These are phyloP conservation scores for Hemileia vastatrix DNA, from an alignment of 1,284 basidiomycete genomes.

Conservation along the genomic window DNA sequence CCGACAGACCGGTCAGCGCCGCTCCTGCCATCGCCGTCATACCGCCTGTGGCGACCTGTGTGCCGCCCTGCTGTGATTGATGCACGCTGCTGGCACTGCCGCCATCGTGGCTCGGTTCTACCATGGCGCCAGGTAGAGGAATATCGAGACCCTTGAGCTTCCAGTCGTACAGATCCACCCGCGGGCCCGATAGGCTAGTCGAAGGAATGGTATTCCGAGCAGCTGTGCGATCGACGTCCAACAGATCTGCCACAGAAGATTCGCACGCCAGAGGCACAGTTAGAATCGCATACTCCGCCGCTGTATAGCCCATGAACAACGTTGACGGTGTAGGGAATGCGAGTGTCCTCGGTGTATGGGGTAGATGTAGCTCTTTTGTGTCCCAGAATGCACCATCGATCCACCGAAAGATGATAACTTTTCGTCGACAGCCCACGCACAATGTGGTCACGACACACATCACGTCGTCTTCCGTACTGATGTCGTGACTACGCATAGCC, in stretches of 20 bases:
- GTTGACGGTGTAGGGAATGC: conserved; percentile 22
- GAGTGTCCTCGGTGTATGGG: conserved; percentile 28
- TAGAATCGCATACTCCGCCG: conserved; percentile 14
- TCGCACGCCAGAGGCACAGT: too few relatives aligned
- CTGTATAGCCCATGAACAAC: conserved; percentile 14
- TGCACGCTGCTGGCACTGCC: conserved; percentile 12
- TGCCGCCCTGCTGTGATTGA: too few relatives aligned
- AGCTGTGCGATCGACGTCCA: conserved; percentile 54
- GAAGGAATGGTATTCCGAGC: conserved; percentile 28
- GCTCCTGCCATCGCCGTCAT: too few relatives aligned
- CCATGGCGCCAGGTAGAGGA: conserved; percentile 23
- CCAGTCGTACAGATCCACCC: not conserved
- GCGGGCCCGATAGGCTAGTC: conserved; percentile 5
- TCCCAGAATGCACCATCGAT: conserved; percentile 65
- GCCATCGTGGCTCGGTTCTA: conserved; percentile 22
- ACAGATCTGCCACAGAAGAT: conserved; percentile 54
- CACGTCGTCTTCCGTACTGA: too few relatives aligned
- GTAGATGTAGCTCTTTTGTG: conserved; percentile 54
- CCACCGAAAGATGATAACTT: conserved; percentile 76
- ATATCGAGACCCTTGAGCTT: not conserved
- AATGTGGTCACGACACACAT: conserved; percentile 63
- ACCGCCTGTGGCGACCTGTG: too few relatives aligned
- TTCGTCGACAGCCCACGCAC: conserved; percentile 73
- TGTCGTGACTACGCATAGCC: too few relatives aligned
- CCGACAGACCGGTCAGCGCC: too few relatives aligned